A percentile compares a stretch with the other conserved stretches of the same genome.
These are phyloP conservation scores for Lactifluus pinguis DNA, from an alignment of 768 basidiomycete genomes.

Conservation along the genomic window DNA sequence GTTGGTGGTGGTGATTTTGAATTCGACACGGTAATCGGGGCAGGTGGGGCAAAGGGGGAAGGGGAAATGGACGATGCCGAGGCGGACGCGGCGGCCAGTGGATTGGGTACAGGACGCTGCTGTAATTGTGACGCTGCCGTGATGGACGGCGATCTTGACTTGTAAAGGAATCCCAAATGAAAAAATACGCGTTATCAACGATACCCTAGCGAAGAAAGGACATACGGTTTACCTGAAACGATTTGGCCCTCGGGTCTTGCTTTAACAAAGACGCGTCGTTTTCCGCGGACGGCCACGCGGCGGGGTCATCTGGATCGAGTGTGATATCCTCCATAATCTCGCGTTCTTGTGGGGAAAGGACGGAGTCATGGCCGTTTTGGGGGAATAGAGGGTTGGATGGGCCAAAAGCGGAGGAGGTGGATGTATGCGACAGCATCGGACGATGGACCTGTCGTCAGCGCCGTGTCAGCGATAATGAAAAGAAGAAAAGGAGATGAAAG, in stretches of 20 bases:
- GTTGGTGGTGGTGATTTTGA: not conserved
- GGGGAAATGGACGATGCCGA: not conserved
- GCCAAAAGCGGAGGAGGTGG: not conserved
- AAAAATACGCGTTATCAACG: not conserved
- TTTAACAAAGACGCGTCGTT: not conserved
- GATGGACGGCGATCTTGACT: not conserved
- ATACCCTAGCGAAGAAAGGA: not conserved
- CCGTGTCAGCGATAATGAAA: not conserved
- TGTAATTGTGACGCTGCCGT: not conserved
- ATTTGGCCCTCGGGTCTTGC: not conserved
- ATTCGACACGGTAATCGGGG: not conserved
- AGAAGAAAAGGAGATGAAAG: not conserved
- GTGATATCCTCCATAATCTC: slow-evolving; percentile 18
- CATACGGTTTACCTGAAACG: not conserved
- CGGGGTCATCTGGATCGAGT: slow-evolving; percentile 4
- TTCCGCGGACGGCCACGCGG: not conserved
- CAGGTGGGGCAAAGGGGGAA: slow-evolving; percentile 5
- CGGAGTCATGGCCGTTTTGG: not conserved
- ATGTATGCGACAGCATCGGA: not conserved
- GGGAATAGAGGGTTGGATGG: not conserved
- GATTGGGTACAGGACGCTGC: not conserved
- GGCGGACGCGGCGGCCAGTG: not conserved
- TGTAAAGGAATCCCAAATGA: not conserved
- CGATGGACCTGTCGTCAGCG: not conserved
- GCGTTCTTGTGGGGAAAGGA: slow-evolving; percentile 14